These are phyloP conservation scores for Torulaspora quercuum DNA, from an alignment of 805 yeast species.

Conservation along the genomic window DNA sequence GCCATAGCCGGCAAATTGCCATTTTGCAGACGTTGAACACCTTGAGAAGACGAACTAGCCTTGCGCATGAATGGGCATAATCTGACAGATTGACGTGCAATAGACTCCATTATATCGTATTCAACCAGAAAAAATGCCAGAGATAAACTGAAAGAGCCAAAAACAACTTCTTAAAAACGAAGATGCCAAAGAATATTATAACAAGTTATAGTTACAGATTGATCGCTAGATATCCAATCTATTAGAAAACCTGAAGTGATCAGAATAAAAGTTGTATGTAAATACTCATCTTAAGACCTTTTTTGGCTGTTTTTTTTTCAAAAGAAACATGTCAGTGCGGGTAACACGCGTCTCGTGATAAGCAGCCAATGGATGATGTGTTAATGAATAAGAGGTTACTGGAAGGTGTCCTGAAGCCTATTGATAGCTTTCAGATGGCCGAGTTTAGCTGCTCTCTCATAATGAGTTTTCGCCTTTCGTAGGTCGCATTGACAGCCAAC, in stretches of 20 bases:
- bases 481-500: slow-evolving; percentile 49
- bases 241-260: too few species aligned
- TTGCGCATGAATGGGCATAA: slow-evolving; percentile 79
- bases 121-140: too few species aligned
- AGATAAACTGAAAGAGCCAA: too few species aligned
- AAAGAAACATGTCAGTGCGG: slow-evolving; percentile 3
- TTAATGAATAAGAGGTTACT: too few species aligned
- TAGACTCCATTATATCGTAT: slow-evolving; percentile 62
- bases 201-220: neutral
- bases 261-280: too few species aligned
- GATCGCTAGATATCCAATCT: neutral
- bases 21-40: slow-evolving; percentile 29
- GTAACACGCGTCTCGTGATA: slow-evolving; percentile 6
- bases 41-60: slow-evolving; percentile 21
- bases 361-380: slow-evolving; percentile 6
- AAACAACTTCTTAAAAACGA: too few species aligned
- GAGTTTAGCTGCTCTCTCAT: slow-evolving; percentile 55
- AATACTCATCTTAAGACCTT: slow-evolving; percentile 3
- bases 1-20: slow-evolving; percentile 53
- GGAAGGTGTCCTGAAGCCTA: slow-evolving; percentile 10
- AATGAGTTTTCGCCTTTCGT: slow-evolving; percentile 48
- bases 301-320: slow-evolving; percentile 1
- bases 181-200: slow-evolving; percentile 5
- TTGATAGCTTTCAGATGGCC: slow-evolving; percentile 55
- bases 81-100: slow-evolving; percentile 69